Conservation (phyloP, 176 grass and related monocot species). For the Triticum monococcum region DNA sequence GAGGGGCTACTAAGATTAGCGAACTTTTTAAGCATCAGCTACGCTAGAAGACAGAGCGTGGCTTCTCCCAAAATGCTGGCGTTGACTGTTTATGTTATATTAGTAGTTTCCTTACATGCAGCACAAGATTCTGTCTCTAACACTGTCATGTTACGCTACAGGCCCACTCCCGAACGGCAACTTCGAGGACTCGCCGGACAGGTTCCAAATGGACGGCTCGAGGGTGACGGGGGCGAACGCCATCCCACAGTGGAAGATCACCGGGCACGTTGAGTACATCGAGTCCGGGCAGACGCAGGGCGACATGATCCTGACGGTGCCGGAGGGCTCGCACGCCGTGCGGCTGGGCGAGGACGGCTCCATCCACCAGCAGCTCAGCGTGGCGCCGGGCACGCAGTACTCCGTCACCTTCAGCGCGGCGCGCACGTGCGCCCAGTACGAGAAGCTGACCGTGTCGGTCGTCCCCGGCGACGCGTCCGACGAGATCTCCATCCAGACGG, state of each 20-base stretch:
- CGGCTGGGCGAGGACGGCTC: slow-evolving; percentile 44
- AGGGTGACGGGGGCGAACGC: background rate
- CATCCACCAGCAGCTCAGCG: slow-evolving; percentile 26
- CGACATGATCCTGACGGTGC: slow-evolving; percentile 40
- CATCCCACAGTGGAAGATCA: slow-evolving; percentile 27
- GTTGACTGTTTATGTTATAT: too few relatives aligned
- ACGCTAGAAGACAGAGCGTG: too few relatives aligned
- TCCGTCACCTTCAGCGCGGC: slow-evolving; percentile 51
- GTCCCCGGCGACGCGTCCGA: slow-evolving; percentile 19
- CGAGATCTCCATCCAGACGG: slow-evolving; percentile 38
- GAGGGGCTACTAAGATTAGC: too few relatives aligned
- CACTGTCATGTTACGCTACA: background rate
- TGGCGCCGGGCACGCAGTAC: slow-evolving; percentile 32
- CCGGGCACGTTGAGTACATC: slow-evolving; percentile 47
- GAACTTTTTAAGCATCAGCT: too few relatives aligned
- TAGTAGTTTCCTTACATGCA: too few relatives aligned
- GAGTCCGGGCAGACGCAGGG: slow-evolving; percentile 34
- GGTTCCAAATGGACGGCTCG: slow-evolving; percentile 15
- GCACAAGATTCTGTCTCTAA: background rate
- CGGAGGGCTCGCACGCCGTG: slow-evolving; percentile 40
- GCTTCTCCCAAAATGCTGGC: too few relatives aligned
- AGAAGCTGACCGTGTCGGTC: slow-evolving; percentile 39
- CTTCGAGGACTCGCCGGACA: slow-evolving; percentile 38
- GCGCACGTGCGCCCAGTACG: slow-evolving; percentile 44
- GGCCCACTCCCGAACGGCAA: slow-evolving; percentile 37